Evolutionary conservation across 2,329 filamentous ascomycete genomes (phyloP), one percentile per base, ranked within the genome.

Genomic region (Aspergillus sojae): DNA sequence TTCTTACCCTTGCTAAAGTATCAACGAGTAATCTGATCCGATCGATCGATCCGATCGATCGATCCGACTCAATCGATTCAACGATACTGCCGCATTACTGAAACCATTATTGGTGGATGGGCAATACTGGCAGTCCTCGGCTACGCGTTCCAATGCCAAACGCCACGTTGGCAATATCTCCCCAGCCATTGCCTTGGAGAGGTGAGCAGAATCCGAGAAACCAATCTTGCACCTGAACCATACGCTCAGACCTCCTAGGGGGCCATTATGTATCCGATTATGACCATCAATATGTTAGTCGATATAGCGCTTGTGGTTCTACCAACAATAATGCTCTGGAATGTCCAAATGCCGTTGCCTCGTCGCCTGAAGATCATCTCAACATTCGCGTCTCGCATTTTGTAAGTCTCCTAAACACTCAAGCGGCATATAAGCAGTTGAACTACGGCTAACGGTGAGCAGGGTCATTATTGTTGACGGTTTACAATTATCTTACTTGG

Each of bases 131-230:
- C 70, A 46, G 3, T 66, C 41, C 62, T 72, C 41, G 43, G 64
- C 21, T 28, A 61, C 36, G 58, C 66, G 23, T 65, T 62, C 58
- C 68, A 66, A 63, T 71, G 62, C 59, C 55, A n/a, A n/a, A 7
- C 46, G 11, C 60, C 60, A 19, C 39, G 39, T 2, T 62, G 60
- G 60, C 32, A 50, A 12, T 62, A 58, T 30, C 23, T 45, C 4
- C 60, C 55, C 2, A 55, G 34, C 14, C 60, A 26, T 6, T 62
- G 55, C 39, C 28, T 19, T n/a, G 60, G 45, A 30, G 23, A 62
- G 36, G 60, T 62, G 30, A 52, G 60, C n/a, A 7, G 5, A n/a
- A n/a, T 10, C 9, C 3, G n/a, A 10, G 41, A n/a, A 45, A n/a
- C 10, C 5, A 7, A 45, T n/a, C 41, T 5, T 23, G 19, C 7